phyloP scores from a whole-genome alignment of 495 filamentous ascomycete species.

The Xanthoparmelia taractica region DNA sequence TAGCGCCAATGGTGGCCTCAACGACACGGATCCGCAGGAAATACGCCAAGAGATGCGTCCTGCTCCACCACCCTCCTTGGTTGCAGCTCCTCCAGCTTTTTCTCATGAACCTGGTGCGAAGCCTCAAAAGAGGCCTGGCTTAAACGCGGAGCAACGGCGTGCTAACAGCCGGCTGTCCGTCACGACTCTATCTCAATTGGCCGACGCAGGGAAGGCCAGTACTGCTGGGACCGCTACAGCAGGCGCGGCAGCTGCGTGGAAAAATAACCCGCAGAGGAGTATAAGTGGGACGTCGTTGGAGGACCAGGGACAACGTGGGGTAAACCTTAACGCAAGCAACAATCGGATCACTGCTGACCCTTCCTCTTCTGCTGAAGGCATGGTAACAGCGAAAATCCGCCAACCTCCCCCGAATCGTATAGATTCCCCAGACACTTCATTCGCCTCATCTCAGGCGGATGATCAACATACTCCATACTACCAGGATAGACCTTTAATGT shows the following conservation, averaged over 20 bases:
- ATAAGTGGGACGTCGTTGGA: constrained; percentile 28
- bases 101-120: constrained; percentile 58
- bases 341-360: constrained; percentile 26
- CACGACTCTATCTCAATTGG: constrained; percentile 69
- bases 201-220: constrained; percentile 51
- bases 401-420: constrained; percentile 9
- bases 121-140: constrained; percentile 59
- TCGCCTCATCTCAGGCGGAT: constrained; percentile 15
- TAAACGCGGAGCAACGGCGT: constrained; percentile 64
- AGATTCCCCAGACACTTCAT: constrained; percentile 11
- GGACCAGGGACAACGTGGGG: constrained; percentile 29
- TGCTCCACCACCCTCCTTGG: constrained; percentile 60
- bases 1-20: constrained; percentile 16
- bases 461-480: constrained; percentile 16
- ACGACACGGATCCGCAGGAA: constrained; percentile 24
- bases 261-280: constrained; percentile 29
- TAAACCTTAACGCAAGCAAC: constrained; percentile 32
- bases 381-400: constrained; percentile 26
- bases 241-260: constrained; percentile 36
- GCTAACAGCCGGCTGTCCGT: constrained; percentile 75
- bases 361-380: constrained; percentile 27
- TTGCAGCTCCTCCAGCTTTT: constrained; percentile 68
- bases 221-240: constrained; percentile 31
- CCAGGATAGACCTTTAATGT: constrained; percentile 20
- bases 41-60: constrained; percentile 44